These are phyloP conservation scores for Populus hybrid DNA, from an alignment of 441 rosid species.

Conservation along the genomic window DNA sequence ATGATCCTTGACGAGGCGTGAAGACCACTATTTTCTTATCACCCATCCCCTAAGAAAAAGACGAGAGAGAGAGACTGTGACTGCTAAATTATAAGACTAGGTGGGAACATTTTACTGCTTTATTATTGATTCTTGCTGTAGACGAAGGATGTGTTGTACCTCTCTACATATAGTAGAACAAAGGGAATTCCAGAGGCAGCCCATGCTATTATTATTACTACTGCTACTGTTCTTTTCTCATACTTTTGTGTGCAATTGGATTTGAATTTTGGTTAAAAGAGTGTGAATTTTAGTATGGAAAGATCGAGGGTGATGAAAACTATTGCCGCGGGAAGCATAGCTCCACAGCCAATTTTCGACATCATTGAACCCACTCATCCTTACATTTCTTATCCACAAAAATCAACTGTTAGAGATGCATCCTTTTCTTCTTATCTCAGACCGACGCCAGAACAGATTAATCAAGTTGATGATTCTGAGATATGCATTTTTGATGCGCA, in stretches of 20 bases:
- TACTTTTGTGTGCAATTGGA: not conserved
- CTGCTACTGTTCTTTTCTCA: not conserved
- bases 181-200: not conserved
- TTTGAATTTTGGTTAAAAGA: no score
- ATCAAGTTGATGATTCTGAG: constrained; percentile 46
- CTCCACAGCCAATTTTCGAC: constrained; percentile 13
- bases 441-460: constrained; percentile 16
- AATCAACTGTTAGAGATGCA: constrained; percentile 20
- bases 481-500: constrained; percentile 81
- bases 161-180: not conserved
- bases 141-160: not conserved
- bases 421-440: constrained; percentile 51
- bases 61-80: not conserved
- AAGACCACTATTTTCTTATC: not conserved
- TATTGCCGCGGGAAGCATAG: constrained; percentile 2
- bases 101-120: constrained; percentile 6
- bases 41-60: not conserved
- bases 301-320: constrained; percentile 22
- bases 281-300: constrained; percentile 18
- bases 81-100: not conserved
- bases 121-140: constrained; percentile 13
- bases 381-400: constrained; percentile 16
- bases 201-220: not conserved
- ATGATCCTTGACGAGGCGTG: not conserved
- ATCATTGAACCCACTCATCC: constrained; percentile 22